These are phyloP conservation scores for Dryas integrifolia DNA, from an alignment of 331 rosid species.

Conservation along the genomic window DNA sequence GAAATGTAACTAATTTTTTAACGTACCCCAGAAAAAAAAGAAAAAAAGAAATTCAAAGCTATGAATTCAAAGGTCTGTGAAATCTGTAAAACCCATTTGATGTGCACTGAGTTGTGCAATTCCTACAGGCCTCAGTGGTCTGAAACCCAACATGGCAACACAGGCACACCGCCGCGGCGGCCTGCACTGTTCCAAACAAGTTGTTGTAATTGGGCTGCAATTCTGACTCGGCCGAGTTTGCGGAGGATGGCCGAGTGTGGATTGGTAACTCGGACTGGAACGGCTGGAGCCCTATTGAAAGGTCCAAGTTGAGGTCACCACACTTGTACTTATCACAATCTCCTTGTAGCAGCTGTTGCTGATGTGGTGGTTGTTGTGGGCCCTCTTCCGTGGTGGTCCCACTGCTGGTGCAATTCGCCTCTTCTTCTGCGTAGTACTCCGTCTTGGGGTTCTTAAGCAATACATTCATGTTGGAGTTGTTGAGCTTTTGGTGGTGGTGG, in stretches of 20 bases:
- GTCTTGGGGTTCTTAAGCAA: constrained; percentile 19
- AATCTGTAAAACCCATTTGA: constrained; percentile 27
- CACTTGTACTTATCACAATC: constrained; percentile 7
- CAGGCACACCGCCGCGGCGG: constrained; percentile 30
- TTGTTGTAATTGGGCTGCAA: constrained; percentile 7
- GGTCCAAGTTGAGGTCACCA: constrained; percentile 49
- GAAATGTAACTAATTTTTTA: neutral
- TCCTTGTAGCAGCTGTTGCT: neutral
- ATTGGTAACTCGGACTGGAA: constrained; percentile 30
- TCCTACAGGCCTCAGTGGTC: constrained; percentile 29
- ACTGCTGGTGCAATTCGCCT: constrained; percentile 41
- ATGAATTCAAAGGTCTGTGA: constrained; percentile 27
- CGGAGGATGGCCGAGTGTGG: constrained; percentile 20
- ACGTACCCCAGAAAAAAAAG: neutral
- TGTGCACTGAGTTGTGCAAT: constrained; percentile 31
- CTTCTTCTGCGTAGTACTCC: constrained; percentile 25
- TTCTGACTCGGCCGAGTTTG: constrained; percentile 41
- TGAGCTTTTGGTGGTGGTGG: neutral
- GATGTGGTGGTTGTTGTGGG: neutral
- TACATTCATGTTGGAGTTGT: neutral
- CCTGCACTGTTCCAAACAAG: constrained; percentile 1
- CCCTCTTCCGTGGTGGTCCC: constrained; percentile 57
- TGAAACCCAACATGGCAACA: constrained; percentile 46
- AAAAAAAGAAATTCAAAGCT: neutral
- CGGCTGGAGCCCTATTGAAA: constrained; percentile 54